Conservation (phyloP, 1,139 yeast genomes). For the Sugiyamaella paludigena region DNA sequence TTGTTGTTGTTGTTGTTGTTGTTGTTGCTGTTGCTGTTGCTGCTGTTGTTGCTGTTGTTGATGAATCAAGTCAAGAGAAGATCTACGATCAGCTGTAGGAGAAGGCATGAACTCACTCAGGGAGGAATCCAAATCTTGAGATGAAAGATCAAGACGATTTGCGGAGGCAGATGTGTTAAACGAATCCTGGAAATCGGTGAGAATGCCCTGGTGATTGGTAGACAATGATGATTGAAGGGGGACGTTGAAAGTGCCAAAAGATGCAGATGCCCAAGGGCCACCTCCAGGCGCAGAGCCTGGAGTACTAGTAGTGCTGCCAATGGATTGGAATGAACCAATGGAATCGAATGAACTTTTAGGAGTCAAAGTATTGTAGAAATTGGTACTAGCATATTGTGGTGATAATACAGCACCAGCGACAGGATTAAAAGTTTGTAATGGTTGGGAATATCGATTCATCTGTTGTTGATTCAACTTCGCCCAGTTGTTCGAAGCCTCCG, state of each 20-base stretch:
- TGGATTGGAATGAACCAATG: slow-evolving; percentile 19
- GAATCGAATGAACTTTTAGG: slow-evolving; percentile 26
- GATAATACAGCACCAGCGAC: not conserved
- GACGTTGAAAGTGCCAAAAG: slow-evolving; percentile 15
- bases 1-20: not conserved
- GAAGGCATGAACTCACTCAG: slow-evolving; percentile 1
- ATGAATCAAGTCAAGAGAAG: not conserved
- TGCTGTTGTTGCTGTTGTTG: slow-evolving; percentile 1
- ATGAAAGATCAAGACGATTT: not conserved
- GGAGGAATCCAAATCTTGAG: slow-evolving; percentile 1
- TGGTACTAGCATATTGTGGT: slow-evolving; percentile 11
- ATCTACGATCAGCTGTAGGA: not conserved
- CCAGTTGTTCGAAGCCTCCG: too few relatives aligned
- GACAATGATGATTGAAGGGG: slow-evolving; percentile 6
- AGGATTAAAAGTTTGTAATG: not conserved
- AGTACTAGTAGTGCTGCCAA: slow-evolving; percentile 5
- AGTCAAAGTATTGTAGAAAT: slow-evolving; percentile 20
- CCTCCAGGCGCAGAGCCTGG: slow-evolving; percentile 9
- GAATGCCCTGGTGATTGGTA: not conserved
- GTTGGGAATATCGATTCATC: too few relatives aligned
- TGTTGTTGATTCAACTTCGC: too few relatives aligned
- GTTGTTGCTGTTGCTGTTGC: not conserved
- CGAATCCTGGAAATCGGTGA: slow-evolving; percentile 8
- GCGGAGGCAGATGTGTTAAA: not conserved
- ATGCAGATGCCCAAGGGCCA: slow-evolving; percentile 16